These are phyloP conservation scores for Nasturtium officinale DNA, from an alignment of 345 rosid species.

Conservation along the genomic window DNA sequence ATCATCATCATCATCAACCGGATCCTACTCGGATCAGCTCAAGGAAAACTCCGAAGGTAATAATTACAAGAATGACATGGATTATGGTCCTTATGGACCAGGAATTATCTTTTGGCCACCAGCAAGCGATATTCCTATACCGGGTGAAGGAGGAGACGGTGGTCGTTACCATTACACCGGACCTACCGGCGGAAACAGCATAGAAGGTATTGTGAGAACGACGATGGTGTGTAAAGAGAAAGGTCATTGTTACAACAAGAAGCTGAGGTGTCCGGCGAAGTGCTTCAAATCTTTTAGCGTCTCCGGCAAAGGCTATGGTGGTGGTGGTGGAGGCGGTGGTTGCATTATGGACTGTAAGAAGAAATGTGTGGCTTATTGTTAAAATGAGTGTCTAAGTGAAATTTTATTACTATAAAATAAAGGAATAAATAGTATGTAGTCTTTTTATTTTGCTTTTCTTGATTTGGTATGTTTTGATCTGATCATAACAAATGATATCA, in stretches of 20 bases:
- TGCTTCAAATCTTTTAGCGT: conserved; percentile 77
- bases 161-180: conserved; percentile 59
- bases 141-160: conserved; percentile 64
- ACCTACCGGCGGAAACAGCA: conserved; percentile 60
- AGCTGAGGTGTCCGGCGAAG: conserved; percentile 83
- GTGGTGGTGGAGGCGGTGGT: conserved; percentile 93
- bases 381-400: conserved; percentile 8
- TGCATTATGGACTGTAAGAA: conserved; percentile 92
- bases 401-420: background rate
- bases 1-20: no score
- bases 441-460: background rate
- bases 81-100: conserved; percentile 37
- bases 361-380: conserved; percentile 81
- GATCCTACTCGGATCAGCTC: conserved; percentile 35
- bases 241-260: conserved; percentile 81
- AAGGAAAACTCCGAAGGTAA: conserved; percentile 38
- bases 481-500: background rate
- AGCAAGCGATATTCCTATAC: conserved; percentile 45
- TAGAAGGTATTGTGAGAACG: conserved; percentile 59
- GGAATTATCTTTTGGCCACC: conserved; percentile 47
- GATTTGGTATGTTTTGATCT: background rate
- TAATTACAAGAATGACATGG: conserved; percentile 41
- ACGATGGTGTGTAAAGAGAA: conserved; percentile 70
- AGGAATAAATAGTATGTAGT: background rate
- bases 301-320: conserved; percentile 79